Percentiles rank a stretch among this genome's conserved stretches.
These are phyloP conservation scores for Nannochloropsis gaditana DNA, from an alignment of 108 stramenopile species.

Conservation along the genomic window DNA sequence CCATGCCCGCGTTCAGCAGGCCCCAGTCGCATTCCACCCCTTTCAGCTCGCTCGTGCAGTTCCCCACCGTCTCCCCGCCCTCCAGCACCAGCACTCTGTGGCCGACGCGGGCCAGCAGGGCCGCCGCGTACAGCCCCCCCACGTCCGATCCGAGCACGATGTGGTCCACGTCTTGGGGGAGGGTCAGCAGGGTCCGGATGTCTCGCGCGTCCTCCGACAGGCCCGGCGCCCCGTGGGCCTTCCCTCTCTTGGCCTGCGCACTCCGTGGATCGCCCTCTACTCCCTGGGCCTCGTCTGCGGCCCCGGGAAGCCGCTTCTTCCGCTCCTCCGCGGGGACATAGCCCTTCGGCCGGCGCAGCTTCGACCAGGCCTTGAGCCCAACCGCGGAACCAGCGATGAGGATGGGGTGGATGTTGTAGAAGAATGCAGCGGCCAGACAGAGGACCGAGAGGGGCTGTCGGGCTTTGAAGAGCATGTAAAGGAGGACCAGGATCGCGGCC, in stretches of 20 bases:
- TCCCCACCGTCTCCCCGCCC: constrained; percentile 6
- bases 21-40: background rate
- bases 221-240: background rate
- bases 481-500: background rate
- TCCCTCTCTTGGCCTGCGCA: background rate
- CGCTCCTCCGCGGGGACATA: background rate
- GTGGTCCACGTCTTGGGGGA: constrained; percentile 30
- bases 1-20: background rate
- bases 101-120: constrained; percentile 35
- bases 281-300: background rate
- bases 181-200: background rate
- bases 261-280: background rate
- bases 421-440: background rate
- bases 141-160: constrained; percentile 39
- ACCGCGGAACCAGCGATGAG: background rate
- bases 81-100: constrained; percentile 38
- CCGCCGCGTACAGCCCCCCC: constrained; percentile 31
- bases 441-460: background rate
- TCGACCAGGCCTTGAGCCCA: background rate
- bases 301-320: background rate
- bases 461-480: constrained; percentile 20
- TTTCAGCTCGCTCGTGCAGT: background rate
- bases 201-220: background rate
- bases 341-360: background rate
- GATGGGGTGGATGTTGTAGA: background rate